Evolutionary conservation across 148 eudicot genomes (phyloP), one percentile per base, ranked within the genome.

Genomic region (Mesembryanthemum crystallinum): DNA sequence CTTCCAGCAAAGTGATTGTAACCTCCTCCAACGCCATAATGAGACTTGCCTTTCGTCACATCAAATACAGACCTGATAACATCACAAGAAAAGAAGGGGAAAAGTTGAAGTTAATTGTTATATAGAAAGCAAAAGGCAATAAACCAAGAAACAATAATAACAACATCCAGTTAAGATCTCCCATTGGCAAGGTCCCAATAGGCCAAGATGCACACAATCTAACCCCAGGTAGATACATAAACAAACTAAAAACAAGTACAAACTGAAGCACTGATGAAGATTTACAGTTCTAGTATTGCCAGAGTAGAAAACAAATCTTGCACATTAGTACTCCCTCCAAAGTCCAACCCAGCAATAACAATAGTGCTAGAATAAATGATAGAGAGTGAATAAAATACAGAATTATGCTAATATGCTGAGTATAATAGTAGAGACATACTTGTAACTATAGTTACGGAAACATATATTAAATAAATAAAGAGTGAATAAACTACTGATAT

Each of bases 1-100:
- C 98, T 91, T 83, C 99, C 99, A 61, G 99, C 80, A 83, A 95
- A 95, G 82, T 95, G 96, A 75, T 84, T 87, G 84, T 95, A 95
- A 61, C 89, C 92, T 76, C 96, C 97, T 82, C 96, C 96, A 20
- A 66, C 58, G 55, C 99, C 99, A 76, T 95, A 95, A 78, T 95
- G 99, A 64, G 87, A 81, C 69, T 87, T 92, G 24, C 97, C 99
- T 82, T 89, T 89, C 4, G 96, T 88, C 59, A 95, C 99, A 82
- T 95, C 99, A 83, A 88, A 92, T 51, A 95, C 97, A 33, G 97
- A 95, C 73, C 98, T 92, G 90, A 84, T 67, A 69, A 49, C 14
- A 47, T 20, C 47, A 69, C 60, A 21, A 13, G 29, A 61, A 35
- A 57, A 51, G 63, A 76, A 2, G 23, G 15, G 63, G 43, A 5